Percentiles rank a stretch among this genome's conserved stretches.
These are phyloP conservation scores for Magnusiomyces clavatus DNA, from an alignment of 1,139 yeast genomes.

Conservation along the genomic window DNA sequence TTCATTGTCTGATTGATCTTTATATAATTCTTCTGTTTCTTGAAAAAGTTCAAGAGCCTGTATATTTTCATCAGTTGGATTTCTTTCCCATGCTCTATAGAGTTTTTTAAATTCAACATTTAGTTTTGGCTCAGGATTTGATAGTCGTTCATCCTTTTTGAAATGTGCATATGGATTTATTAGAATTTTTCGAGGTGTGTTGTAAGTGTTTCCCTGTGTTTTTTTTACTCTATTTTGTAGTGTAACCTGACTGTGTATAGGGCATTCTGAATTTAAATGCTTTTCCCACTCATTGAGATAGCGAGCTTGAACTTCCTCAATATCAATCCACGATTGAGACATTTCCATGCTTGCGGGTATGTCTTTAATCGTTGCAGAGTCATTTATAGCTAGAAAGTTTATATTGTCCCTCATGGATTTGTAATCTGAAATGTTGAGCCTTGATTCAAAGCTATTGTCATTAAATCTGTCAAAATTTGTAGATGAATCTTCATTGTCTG, in stretches of 20 bases:
- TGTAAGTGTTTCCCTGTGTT: no score
- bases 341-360: conserved; percentile 51
- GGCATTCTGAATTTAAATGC: background rate
- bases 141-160: no score
- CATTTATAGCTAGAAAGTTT: conserved; percentile 13
- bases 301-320: conserved; percentile 42
- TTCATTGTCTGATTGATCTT: no score
- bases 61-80: no score
- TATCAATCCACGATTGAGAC: conserved; percentile 39
- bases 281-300: conserved; percentile 3
- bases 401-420: background rate
- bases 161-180: no score
- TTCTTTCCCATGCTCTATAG: no score
- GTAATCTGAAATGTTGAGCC: background rate
- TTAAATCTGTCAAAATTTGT: background rate
- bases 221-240: no score
- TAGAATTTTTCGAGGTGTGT: no score
- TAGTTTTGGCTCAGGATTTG: no score
- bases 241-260: background rate
- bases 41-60: no score
- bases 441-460: background rate
- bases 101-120: no score
- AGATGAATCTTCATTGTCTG: conserved; percentile 14
- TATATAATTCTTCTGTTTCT: background rate
- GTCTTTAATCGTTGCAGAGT: conserved; percentile 33